Conservation (phyloP, 2,329 filamentous ascomycete genomes). For the Aspergillus ustus region DNA sequence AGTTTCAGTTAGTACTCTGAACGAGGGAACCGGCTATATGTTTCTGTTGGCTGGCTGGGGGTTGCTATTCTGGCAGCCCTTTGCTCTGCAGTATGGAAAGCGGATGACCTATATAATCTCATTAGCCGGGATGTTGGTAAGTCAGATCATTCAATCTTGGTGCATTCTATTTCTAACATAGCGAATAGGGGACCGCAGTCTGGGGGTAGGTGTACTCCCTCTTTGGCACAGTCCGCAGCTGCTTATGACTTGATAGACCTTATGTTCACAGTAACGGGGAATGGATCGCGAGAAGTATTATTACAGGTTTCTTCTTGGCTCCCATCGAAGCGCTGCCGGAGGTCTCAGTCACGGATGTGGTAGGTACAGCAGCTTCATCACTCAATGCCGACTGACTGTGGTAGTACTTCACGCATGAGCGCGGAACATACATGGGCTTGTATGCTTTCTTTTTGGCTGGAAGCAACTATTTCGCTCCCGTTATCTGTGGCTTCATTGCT, state of each 20-base stretch:
- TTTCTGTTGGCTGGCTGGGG: slow-evolving; percentile 53
- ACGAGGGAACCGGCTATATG: slow-evolving; percentile 46
- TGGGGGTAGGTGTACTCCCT: slow-evolving; percentile 35
- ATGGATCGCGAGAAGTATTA: slow-evolving; percentile 45
- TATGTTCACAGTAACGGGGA: slow-evolving; percentile 40
- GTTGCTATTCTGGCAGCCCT: slow-evolving; percentile 53
- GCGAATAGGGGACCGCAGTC: slow-evolving; percentile 30
- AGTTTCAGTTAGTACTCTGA: slow-evolving; percentile 39
- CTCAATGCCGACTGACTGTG: not conserved
- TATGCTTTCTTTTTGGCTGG: slow-evolving; percentile 48
- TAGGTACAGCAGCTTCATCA: slow-evolving; percentile 24
- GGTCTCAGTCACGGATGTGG: slow-evolving; percentile 47
- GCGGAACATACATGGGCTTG: slow-evolving; percentile 46
- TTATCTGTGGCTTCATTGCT: slow-evolving; percentile 54
- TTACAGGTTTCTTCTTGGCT: slow-evolving; percentile 46
- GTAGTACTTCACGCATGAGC: slow-evolving; percentile 50
- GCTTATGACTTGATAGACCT: slow-evolving; percentile 27
- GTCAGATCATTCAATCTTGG: slow-evolving; percentile 7
- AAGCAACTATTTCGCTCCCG: slow-evolving; percentile 50
- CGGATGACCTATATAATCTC: slow-evolving; percentile 42
- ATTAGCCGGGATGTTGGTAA: slow-evolving; percentile 37
- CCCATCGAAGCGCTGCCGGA: slow-evolving; percentile 50
- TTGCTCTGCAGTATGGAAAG: slow-evolving; percentile 52
- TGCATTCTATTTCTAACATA: no score
- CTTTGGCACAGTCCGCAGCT: not conserved